phyloP scores from a whole-genome alignment of 1,139 yeast species.

The Zygosaccharomyces pseudobailii region DNA sequence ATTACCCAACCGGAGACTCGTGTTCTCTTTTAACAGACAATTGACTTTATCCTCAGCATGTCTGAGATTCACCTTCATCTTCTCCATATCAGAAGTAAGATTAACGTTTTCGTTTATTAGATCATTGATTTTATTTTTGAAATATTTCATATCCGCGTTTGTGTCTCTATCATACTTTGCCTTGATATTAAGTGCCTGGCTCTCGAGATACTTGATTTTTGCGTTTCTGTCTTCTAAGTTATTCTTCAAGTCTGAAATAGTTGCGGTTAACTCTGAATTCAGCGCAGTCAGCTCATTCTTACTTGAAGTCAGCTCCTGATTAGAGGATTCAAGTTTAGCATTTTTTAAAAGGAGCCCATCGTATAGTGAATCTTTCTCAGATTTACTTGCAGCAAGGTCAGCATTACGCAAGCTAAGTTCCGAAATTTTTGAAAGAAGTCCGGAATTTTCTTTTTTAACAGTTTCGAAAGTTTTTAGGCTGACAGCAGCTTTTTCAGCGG shows the following conservation, averaged over 20 bases:
- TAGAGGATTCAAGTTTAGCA: background rate
- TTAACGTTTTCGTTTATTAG: background rate
- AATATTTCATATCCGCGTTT: slow-evolving; percentile 1
- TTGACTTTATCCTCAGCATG: background rate
- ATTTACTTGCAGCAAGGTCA: background rate
- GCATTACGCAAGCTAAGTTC: background rate
- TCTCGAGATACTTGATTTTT: background rate
- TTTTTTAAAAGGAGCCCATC: background rate
- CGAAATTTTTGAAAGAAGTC: background rate
- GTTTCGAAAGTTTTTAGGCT: background rate
- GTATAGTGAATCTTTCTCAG: background rate
- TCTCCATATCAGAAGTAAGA: background rate
- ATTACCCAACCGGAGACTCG: background rate
- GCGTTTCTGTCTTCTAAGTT: background rate
- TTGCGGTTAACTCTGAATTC: background rate
- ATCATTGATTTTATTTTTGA: slow-evolving; percentile 1
- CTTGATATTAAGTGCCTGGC: background rate
- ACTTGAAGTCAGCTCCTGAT: background rate
- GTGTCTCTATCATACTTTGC: slow-evolving; percentile 1
- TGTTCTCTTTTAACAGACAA: background rate
- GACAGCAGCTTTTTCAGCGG: background rate
- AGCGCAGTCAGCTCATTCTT: background rate
- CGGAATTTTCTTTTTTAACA: background rate
- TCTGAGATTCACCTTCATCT: background rate
- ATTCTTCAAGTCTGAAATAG: background rate